Evolutionary conservation across 805 yeast species (phyloP), one percentile per base, ranked within the genome.

Genomic region (Peterozyma toletana): DNA sequence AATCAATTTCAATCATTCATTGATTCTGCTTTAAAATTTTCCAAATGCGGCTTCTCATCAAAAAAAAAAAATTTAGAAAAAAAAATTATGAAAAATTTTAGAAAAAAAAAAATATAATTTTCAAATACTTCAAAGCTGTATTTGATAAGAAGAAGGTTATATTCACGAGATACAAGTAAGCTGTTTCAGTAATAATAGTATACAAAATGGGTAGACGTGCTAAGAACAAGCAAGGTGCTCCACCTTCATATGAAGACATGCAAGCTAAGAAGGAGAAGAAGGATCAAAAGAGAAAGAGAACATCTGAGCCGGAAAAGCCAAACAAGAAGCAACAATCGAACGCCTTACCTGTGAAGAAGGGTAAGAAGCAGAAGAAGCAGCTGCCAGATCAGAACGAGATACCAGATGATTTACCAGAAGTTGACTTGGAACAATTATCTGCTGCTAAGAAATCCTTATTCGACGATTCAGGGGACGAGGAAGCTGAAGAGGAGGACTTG

Each of bases 171-270:
- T 21, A 21, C 27, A 21, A 21, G 27, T 21, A 4, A 21, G 27
- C 27, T 21, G 27, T 21, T 7, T 7, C 2, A 33, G 30, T 14
- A 21, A 21, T 14, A 34, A 6, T 7, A 41, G 37, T 39, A 30
- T 9, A 11, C 31, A 43, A 10, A 43, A 87, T 90, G 96, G 98
- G 98, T 63, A 84, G 96, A 77, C 83, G 86, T 71, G 86, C 87
- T 47, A 88, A 84, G 66, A 84, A 87, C 57, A 91, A 87, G 73
- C 98, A 91, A 68, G 93, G 88, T 38, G 86, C 77, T 47, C 98
- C 98, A 53, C 96, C 96, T 33, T 60, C 89, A 5, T 70, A 82
- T 49, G 98, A 91, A 38, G 96, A 91, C 57, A 82, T 90, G 62
- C 78, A 78, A 52, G 64, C 63, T 13, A 53, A 53, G 29, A 66